These are phyloP conservation scores for Rhizophagus prolifer DNA, from an alignment of 192 early-diverging fungal species.

Conservation along the genomic window DNA sequence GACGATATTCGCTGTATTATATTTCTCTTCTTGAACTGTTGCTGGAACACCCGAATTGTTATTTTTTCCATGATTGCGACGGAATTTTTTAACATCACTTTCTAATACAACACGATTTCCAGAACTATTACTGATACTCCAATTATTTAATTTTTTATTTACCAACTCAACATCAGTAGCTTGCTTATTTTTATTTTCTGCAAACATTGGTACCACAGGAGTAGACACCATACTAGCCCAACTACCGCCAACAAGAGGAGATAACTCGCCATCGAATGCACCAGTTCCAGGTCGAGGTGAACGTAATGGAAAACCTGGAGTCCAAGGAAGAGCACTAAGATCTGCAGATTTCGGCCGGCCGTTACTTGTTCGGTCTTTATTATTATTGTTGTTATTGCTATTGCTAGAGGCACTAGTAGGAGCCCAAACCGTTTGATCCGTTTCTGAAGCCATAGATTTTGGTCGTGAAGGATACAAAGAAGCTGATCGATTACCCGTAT, in stretches of 20 bases:
- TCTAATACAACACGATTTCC: conserved; percentile 31
- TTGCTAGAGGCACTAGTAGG: neutral
- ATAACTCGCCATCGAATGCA: conserved; percentile 29
- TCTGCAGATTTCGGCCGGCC: conserved; percentile 30
- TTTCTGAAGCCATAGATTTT: conserved; percentile 30
- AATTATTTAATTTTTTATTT: conserved; percentile 31
- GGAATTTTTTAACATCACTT: conserved; percentile 34
- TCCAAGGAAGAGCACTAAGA: conserved; percentile 30
- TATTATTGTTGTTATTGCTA: conserved; percentile 9
- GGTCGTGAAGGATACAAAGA: conserved; percentile 29
- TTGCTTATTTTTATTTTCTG: conserved; percentile 31
- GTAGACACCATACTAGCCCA: conserved; percentile 33
- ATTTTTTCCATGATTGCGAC: conserved; percentile 32
- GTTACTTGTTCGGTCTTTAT: conserved; percentile 29
- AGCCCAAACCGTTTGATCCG: conserved; percentile 31
- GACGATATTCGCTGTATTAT: conserved; percentile 16
- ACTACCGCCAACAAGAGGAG: conserved; percentile 28
- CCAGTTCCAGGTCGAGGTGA: conserved; percentile 21
- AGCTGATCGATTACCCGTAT: conserved; percentile 13
- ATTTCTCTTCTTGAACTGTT: conserved; percentile 35
- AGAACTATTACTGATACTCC: conserved; percentile 33
- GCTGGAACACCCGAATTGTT: conserved; percentile 31
- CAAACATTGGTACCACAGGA: conserved; percentile 32
- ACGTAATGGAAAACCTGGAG: conserved; percentile 19
- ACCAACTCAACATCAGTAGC: conserved; percentile 47